phyloP scores from a whole-genome alignment of 73 alveolate genomes.

The Paramecium pentaurelia region DNA sequence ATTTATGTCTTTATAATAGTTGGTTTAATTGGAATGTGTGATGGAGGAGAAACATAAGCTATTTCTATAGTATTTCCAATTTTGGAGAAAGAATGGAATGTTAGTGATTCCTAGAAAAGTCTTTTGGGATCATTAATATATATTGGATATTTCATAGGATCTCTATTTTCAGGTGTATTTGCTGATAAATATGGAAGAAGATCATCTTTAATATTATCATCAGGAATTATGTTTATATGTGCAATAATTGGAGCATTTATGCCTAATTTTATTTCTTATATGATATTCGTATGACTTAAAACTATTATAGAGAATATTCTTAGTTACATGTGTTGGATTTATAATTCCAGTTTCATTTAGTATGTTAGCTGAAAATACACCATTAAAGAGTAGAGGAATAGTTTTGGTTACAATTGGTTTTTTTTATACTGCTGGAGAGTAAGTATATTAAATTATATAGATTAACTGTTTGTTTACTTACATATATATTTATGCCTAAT shows the following conservation, averaged over 20 bases:
- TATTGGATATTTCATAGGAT: conserved; percentile 54
- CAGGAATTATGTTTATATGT: neutral
- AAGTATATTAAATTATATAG: neutral
- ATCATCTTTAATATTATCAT: conserved; percentile 8
- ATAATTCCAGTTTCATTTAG: conserved; percentile 49
- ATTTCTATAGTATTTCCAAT: conserved; percentile 42
- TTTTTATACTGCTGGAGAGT: conserved; percentile 58
- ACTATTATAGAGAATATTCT: neutral
- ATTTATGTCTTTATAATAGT: neutral
- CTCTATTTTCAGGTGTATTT: conserved; percentile 43
- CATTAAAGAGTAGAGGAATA: conserved; percentile 47
- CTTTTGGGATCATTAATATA: conserved; percentile 46
- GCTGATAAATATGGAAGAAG: conserved; percentile 59
- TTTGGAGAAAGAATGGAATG: conserved; percentile 48
- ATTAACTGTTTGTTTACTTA: conserved; percentile 23
- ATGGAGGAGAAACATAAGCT: conserved; percentile 55
- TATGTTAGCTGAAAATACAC: conserved; percentile 53
- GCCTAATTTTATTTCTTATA: conserved; percentile 38
- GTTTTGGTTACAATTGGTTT: conserved; percentile 53
- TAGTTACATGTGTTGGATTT: conserved; percentile 52
- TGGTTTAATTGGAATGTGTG: neutral
- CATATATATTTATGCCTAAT: conserved; percentile 37
- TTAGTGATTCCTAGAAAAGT: conserved; percentile 15
- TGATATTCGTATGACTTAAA: neutral
- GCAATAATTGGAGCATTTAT: conserved; percentile 48